Evolutionary conservation across 306 rosid species (phyloP), one percentile per base, ranked within the genome.

Genomic region (Medicago truncatula): DNA sequence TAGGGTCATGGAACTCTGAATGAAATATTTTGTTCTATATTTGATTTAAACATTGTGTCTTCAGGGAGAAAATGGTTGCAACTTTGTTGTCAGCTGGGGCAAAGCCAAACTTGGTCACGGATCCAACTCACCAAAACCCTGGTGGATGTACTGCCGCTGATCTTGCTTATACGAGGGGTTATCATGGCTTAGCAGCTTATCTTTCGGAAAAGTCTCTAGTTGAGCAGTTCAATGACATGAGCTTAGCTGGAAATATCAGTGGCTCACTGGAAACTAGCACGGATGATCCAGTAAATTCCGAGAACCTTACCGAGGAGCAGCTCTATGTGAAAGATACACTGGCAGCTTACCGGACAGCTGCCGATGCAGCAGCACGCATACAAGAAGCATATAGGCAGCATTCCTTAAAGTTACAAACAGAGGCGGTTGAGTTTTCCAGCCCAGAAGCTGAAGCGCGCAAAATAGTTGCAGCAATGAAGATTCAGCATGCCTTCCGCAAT

Each of bases 361-460:
- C 99, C 39, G 93, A 96, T 76, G 99, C 99, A 49, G 99, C 99
- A 41, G 90, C 96, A 31, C 97, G 92, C 78, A 96, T 96, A 80
- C 97, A 90, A 62, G 66, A 87, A 67, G 98, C 99, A 25, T 90
- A 87, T 77, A 87, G 98, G 82, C 91, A 90, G 83, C 96, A 81
- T 54, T 75, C 97, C 64, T 79, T 92, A 12, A 92, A 90, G 85
- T 66, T 81, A 75, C 82, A 78, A 73, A 57, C 98, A 8, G 41
- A 71, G 43, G 90, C 83, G 3, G 82, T 92, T 80, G 80, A 83
- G 76, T 46, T 62, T 70, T 87, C 83, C 62, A 49, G 3, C 71
- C 90, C 98, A 0, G 97, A 92, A 87, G 89, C 60, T 75, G 96
- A 92, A 86, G 99, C 97, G 59, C 96, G 88, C 14, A 43, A 66